These are phyloP conservation scores for Filosporella fistucella DNA, from an alignment of 495 filamentous ascomycete genomes.

Conservation along the genomic window DNA sequence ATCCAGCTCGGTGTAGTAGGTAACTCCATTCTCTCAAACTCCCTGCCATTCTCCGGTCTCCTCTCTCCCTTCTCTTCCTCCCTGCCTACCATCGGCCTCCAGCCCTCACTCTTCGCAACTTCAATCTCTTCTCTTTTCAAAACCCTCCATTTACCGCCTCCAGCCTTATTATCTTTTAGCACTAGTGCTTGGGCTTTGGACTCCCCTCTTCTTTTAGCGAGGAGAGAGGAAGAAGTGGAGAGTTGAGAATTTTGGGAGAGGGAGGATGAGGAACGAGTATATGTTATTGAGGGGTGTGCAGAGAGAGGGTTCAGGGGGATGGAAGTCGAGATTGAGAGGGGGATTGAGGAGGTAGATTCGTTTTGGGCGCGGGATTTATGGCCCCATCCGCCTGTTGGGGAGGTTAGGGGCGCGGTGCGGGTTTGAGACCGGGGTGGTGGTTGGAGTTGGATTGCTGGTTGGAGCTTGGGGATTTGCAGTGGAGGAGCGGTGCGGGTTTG, in stretches of 20 bases:
- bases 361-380: not conserved
- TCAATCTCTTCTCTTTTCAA: slow-evolving; percentile 20
- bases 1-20: slow-evolving; percentile 46
- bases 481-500: not conserved
- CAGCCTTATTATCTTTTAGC: slow-evolving; percentile 22
- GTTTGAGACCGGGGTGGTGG: not conserved
- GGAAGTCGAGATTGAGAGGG: not conserved
- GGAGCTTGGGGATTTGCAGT: not conserved
- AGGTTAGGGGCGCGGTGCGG: not conserved
- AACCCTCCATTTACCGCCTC: slow-evolving; percentile 21
- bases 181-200: slow-evolving; percentile 37
- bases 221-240: slow-evolving; percentile 28
- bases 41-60: not conserved
- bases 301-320: not conserved
- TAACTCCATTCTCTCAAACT: slow-evolving; percentile 17
- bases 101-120: slow-evolving; percentile 14
- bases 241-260: slow-evolving; percentile 19
- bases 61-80: not conserved
- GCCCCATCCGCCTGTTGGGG: slow-evolving; percentile 7
- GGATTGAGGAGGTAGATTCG: no score
- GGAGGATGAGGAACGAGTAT: slow-evolving; percentile 15
- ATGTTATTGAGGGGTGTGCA: slow-evolving; percentile 1
- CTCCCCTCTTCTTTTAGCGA: slow-evolving; percentile 44
- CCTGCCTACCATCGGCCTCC: slow-evolving; percentile 17
- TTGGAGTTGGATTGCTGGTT: not conserved